Evolutionary conservation across 2,329 filamentous ascomycete species (phyloP).

Genomic region (Colletotrichum sojae): DNA sequence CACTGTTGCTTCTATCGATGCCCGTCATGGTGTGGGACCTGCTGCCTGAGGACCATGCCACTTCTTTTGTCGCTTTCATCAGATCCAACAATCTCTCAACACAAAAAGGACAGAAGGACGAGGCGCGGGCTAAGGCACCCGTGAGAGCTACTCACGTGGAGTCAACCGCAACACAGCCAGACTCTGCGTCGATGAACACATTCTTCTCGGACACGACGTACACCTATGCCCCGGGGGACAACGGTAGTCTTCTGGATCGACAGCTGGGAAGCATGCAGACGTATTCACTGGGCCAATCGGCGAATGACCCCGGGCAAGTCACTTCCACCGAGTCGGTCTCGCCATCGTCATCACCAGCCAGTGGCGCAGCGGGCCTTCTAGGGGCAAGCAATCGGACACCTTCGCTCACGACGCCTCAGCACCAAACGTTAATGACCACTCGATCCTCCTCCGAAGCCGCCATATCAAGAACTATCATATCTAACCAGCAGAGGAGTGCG

Average conservation of each 20-base stretch:
- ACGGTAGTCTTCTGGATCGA: background rate
- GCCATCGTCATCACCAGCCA: constrained; percentile 44
- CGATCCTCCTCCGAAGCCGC: constrained; percentile 37
- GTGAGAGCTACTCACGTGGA: background rate
- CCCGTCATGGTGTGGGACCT: constrained; percentile 73
- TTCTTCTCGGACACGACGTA: constrained; percentile 34
- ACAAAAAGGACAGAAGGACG: constrained; percentile 2
- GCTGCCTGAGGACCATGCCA: constrained; percentile 69
- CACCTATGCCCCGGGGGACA: constrained; percentile 16
- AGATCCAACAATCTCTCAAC: constrained; percentile 33
- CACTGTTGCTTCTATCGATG: constrained; percentile 69
- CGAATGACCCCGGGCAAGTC: background rate
- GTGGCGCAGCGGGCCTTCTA: constrained; percentile 40
- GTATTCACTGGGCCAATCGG: background rate
- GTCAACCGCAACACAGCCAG: background rate
- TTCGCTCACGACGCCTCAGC: constrained; percentile 14
- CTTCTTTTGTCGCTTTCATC: constrained; percentile 62
- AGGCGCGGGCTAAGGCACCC: background rate
- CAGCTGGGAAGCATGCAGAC: constrained; percentile 3
- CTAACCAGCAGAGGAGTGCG: constrained; percentile 61
- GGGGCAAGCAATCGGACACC: constrained; percentile 44
- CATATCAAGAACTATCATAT: constrained; percentile 58
- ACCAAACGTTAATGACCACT: constrained; percentile 7
- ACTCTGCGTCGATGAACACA: constrained; percentile 22
- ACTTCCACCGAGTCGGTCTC: background rate